Conservation (phyloP, 257 asterid genomes). For the Plantago elongata region DNA sequence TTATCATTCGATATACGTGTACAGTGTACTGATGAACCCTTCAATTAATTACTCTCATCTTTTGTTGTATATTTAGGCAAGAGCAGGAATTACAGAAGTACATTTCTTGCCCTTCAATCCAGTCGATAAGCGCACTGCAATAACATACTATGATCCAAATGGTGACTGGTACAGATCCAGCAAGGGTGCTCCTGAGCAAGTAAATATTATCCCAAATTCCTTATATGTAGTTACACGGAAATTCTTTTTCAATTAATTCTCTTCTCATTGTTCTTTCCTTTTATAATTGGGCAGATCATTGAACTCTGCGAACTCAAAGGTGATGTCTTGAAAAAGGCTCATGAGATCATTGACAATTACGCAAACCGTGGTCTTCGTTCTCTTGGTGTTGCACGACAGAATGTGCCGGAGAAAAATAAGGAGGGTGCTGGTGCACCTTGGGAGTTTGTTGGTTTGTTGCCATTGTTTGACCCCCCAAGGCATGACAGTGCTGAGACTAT, state of each 20-base stretch:
- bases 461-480: constrained; percentile 92
- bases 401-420: constrained; percentile 56
- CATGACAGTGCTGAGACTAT: constrained; percentile 93
- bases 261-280: not conserved
- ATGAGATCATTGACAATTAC: constrained; percentile 51
- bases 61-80: constrained; percentile 43
- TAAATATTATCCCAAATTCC: constrained; percentile 13
- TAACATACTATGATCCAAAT: constrained; percentile 52
- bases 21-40: not conserved
- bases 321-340: constrained; percentile 47
- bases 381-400: constrained; percentile 70
- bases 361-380: constrained; percentile 96
- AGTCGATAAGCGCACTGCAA: constrained; percentile 85
- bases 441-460: constrained; percentile 81
- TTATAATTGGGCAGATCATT: constrained; percentile 44
- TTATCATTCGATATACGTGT: not conserved
- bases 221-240: not conserved
- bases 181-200: constrained; percentile 98
- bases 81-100: constrained; percentile 72
- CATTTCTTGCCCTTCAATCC: constrained; percentile 91
- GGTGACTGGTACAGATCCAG: constrained; percentile 76
- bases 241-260: not conserved
- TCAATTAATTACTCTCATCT: not conserved
- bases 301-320: constrained; percentile 70
- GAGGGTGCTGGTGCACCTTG: constrained; percentile 66